phyloP scores from a whole-genome alignment of 2,329 filamentous ascomycete genomes.

The Aspergillus sp. region DNA sequence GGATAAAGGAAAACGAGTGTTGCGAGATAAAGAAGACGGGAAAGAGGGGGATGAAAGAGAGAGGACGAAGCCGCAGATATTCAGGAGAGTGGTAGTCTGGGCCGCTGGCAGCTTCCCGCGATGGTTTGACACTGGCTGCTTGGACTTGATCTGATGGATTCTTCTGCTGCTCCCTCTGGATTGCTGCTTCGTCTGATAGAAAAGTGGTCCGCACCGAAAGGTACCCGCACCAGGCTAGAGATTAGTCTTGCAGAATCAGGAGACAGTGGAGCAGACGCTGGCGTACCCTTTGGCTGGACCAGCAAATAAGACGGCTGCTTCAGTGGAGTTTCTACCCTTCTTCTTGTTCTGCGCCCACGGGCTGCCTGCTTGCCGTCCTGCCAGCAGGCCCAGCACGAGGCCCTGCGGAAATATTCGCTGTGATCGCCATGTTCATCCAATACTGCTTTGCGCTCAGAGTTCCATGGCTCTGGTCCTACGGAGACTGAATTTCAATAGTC shows the following conservation, averaged over 20 bases:
- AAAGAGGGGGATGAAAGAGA: not conserved
- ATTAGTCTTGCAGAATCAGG: constrained; percentile 21
- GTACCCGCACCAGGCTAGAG: constrained; percentile 14
- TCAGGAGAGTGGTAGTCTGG: constrained; percentile 10
- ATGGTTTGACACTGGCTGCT: constrained; percentile 3
- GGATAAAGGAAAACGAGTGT: constrained; percentile 4
- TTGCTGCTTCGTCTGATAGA: not conserved
- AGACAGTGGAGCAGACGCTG: constrained; percentile 17
- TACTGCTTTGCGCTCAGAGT: not conserved
- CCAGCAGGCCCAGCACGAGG: constrained; percentile 4
- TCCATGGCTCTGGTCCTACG: constrained; percentile 10
- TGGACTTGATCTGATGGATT: not conserved
- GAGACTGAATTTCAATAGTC: constrained; percentile 4
- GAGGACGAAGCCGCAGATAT: not conserved
- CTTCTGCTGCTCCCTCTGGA: constrained; percentile 9
- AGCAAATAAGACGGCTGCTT: constrained; percentile 10
- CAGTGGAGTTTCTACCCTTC: constrained; percentile 3
- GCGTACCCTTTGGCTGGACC: constrained; percentile 7
- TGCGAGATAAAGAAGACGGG: constrained; percentile 12
- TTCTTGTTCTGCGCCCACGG: constrained; percentile 1
- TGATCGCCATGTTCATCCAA: constrained; percentile 1
- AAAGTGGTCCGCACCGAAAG: constrained; percentile 1
- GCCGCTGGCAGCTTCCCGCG: not conserved
- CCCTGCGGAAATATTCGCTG: not conserved
- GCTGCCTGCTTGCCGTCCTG: not conserved